A percentile compares a stretch with the other conserved stretches of the same genome.
These are phyloP conservation scores for Pilasporangium apinafurcum DNA, from an alignment of 352 stramenopile genomes.

Conservation along the genomic window DNA sequence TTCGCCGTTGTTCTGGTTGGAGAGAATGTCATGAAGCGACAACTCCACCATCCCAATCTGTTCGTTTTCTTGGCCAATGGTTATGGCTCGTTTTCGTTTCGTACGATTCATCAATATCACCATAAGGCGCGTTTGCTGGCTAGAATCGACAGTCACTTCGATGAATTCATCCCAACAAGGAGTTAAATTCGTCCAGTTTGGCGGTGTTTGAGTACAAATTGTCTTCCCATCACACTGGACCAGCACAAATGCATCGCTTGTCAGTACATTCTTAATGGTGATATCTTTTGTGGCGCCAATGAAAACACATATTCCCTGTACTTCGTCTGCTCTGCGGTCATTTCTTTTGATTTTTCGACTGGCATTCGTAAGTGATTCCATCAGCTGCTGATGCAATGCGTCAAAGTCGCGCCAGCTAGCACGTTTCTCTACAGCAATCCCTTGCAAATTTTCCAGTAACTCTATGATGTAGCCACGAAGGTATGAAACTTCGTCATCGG, in stretches of 20 bases:
- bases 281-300: slow-evolving; percentile 37
- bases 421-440: slow-evolving; percentile 13
- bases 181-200: slow-evolving; percentile 52
- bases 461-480: slow-evolving; percentile 24
- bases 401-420: slow-evolving; percentile 40
- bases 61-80: slow-evolving; percentile 17
- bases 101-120: slow-evolving; percentile 39
- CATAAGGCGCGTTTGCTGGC: slow-evolving; percentile 23
- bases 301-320: slow-evolving; percentile 34
- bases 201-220: slow-evolving; percentile 15
- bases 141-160: slow-evolving; percentile 36
- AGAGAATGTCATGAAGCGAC: slow-evolving; percentile 22
- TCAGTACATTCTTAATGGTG: slow-evolving; percentile 25
- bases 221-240: slow-evolving; percentile 37
- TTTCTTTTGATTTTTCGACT: not conserved
- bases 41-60: slow-evolving; percentile 8
- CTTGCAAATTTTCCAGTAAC: slow-evolving; percentile 22
- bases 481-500: slow-evolving; percentile 22
- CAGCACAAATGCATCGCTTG: slow-evolving; percentile 37
- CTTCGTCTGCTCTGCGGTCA: slow-evolving; percentile 13
- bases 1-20: slow-evolving; percentile 6
- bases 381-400: slow-evolving; percentile 30
- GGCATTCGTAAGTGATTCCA: slow-evolving; percentile 12
- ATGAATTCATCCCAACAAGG: slow-evolving; percentile 59
- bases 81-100: slow-evolving; percentile 4